These are phyloP conservation scores for Erigeron philadelphicus DNA, from an alignment of 140 eudicot genomes.

Conservation along the genomic window DNA sequence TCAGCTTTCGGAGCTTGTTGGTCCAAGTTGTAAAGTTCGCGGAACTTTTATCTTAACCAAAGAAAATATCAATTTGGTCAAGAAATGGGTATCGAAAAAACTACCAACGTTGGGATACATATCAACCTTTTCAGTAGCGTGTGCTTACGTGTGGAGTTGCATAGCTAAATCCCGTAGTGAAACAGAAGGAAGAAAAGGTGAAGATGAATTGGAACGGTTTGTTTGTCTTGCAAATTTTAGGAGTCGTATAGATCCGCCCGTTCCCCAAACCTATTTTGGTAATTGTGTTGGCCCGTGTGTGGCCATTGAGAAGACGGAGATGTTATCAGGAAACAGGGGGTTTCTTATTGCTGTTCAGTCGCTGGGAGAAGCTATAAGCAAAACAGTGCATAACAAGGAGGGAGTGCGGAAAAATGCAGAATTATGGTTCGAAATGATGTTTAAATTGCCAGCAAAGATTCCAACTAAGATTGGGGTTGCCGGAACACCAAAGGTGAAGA, in stretches of 20 bases:
- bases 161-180: not conserved
- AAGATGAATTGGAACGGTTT: constrained; percentile 6
- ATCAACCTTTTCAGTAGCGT: constrained; percentile 9
- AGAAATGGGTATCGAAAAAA: not conserved
- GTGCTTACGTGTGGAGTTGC: constrained; percentile 16
- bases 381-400: constrained; percentile 5
- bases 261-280: constrained; percentile 18
- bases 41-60: constrained; percentile 5
- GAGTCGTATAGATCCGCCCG: constrained; percentile 10
- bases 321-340: constrained; percentile 5
- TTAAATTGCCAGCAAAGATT: constrained; percentile 14
- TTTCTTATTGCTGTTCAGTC: constrained; percentile 4
- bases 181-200: not conserved
- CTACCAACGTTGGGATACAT: constrained; percentile 2
- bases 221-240: constrained; percentile 8
- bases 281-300: constrained; percentile 8
- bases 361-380: constrained; percentile 14
- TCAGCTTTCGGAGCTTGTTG: not conserved
- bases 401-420: constrained; percentile 1
- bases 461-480: not conserved
- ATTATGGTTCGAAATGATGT: constrained; percentile 4
- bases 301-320: not conserved
- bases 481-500: constrained; percentile 7
- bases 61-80: constrained; percentile 11
- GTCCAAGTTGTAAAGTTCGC: not conserved